Evolutionary conservation across 495 filamentous ascomycete species (phyloP), one percentile per base, ranked within the genome.

Genomic region (Lindgomyces ingoldianus): DNA sequence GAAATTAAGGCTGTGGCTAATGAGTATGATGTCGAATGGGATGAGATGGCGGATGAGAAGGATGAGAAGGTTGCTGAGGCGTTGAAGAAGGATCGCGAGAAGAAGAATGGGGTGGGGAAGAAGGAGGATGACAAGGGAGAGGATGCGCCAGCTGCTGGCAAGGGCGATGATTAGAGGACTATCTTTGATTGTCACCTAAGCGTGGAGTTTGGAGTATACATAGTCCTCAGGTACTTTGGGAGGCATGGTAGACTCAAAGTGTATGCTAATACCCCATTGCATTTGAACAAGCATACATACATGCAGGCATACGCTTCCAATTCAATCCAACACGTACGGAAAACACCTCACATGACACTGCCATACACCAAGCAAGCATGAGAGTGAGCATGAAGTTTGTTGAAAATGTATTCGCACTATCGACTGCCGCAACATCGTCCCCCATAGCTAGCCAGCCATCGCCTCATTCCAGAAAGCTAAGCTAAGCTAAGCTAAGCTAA

Each of bases 11-110:
- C 76, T 4, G 86, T 96, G 41, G 91, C 93, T 0, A 84, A 86
- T 24, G 90, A 96, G 73, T 96, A 96, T 75, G 91, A 94, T 70
- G 90, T 91, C n/a, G 90, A 92, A 21, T 97, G 92, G 93, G 84
- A 98, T 75, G 93, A 97, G 77, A 81, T 76, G 49, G 78, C 78
- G 52, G 91, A 96, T 74, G 87, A 91, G 46, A 84, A 85, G n/a
- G 85, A 87, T 42, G 84, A 91, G 69, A 82, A 79, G 29, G 90
- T 95, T 1, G 87, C 82, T 53, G 81, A 89, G 58, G 85, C 86
- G 8, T 74, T 95, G 68, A 87, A 83, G 67, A 80, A 89, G 57
- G 84, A 90, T 42, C 69, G 82, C 19, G 54, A 68, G 45, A 68
- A 73, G 45, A 81, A 78, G 48, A 76, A 73, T 44, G 76, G 81